Evolutionary conservation across 2,329 filamentous ascomycete species (phyloP).

Genomic region (Colletotrichum gigasporum): DNA sequence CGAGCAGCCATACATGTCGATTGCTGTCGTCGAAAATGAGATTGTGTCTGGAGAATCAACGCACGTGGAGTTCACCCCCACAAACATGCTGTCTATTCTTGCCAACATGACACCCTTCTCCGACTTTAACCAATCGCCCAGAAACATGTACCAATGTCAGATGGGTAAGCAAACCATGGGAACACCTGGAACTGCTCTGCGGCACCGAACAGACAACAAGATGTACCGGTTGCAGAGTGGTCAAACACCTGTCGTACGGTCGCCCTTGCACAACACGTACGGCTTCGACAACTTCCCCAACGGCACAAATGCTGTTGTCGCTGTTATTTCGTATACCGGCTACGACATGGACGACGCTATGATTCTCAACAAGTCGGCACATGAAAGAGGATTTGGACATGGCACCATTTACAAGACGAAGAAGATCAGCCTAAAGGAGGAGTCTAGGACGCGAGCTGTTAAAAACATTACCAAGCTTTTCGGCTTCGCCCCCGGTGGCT

Average conservation of each 20-base stretch:
- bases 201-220: constrained; percentile 96
- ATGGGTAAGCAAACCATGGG: constrained; percentile 99
- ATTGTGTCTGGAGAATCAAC: constrained; percentile 89
- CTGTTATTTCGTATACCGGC: constrained; percentile 97
- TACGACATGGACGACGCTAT: constrained; percentile 99
- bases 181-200: constrained; percentile 85
- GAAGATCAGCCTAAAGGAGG: constrained; percentile 86
- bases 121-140: constrained; percentile 96
- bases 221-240: constrained; percentile 93
- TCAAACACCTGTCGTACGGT: constrained; percentile 91
- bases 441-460: constrained; percentile 71
- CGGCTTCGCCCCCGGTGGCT: constrained; percentile 84
- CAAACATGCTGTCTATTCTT: constrained; percentile 95
- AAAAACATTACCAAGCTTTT: constrained; percentile 84
- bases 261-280: constrained; percentile 94
- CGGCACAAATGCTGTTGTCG: constrained; percentile 93
- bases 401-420: constrained; percentile 99
- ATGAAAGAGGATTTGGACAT: constrained; percentile 94
- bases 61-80: constrained; percentile 93
- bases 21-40: constrained; percentile 89
- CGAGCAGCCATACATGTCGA: constrained; percentile 98
- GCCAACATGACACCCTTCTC: constrained; percentile 99
- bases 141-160: constrained; percentile 99
- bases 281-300: constrained; percentile 99
- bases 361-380: constrained; percentile 97